Evolutionary conservation across 768 basidiomycete genomes (phyloP).

Genomic region (Russula lepida): DNA sequence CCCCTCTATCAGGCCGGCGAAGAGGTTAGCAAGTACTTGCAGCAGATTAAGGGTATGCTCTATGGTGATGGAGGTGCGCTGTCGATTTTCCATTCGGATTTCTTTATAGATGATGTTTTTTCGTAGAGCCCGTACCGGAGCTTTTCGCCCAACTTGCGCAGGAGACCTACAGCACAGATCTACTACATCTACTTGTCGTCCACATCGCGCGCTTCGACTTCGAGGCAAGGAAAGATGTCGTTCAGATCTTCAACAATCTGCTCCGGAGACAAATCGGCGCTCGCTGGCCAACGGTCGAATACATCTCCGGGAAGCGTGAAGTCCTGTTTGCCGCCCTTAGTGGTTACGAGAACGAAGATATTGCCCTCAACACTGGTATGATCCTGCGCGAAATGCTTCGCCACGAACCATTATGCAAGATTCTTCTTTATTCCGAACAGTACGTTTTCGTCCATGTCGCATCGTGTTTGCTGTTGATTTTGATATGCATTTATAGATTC

Average conservation of each 20-base stretch:
- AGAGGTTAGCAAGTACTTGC: constrained; percentile 81
- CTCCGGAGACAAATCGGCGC: constrained; percentile 86
- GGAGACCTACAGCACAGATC: constrained; percentile 88
- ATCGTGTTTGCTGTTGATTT: not conserved
- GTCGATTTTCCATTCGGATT: not conserved
- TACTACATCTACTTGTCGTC: constrained; percentile 71
- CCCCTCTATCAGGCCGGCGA: constrained; percentile 61
- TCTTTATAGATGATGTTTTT: not conserved
- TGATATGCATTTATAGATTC: constrained; percentile 50
- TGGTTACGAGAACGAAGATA: constrained; percentile 92
- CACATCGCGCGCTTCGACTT: constrained; percentile 88
- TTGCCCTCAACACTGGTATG: constrained; percentile 97
- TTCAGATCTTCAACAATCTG: constrained; percentile 85
- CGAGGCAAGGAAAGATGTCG: constrained; percentile 82
- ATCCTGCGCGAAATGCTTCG: constrained; percentile 94
- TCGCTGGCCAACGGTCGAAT: constrained; percentile 94
- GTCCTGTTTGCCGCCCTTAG: constrained; percentile 77
- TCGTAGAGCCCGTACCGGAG: constrained; percentile 78
- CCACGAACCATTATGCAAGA: constrained; percentile 85
- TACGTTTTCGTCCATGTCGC: constrained; percentile 36
- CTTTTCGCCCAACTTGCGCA: constrained; percentile 90
- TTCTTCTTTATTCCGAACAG: constrained; percentile 90
- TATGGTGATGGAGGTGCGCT: constrained; percentile 79
- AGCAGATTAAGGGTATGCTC: constrained; percentile 82
- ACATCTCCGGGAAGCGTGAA: constrained; percentile 69